These are phyloP conservation scores for Myxozyma melibiosi DNA, from an alignment of 805 yeast genomes.

Conservation along the genomic window DNA sequence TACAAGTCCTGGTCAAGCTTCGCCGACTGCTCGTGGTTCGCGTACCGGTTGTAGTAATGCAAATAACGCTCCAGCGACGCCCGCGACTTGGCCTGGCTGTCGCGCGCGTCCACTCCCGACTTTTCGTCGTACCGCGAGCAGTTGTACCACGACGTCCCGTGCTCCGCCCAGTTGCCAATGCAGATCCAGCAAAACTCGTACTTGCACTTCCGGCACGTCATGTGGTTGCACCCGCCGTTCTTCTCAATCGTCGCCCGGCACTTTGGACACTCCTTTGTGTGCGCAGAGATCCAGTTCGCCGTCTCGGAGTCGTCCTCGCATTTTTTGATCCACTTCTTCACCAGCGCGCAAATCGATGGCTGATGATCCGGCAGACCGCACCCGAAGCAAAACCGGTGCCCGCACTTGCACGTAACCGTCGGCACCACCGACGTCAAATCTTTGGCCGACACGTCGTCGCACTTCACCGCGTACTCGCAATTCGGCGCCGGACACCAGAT, in stretches of 20 bases:
- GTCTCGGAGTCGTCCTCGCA: conserved; percentile 89
- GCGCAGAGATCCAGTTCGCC: conserved; percentile 78
- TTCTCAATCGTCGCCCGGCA: conserved; percentile 83
- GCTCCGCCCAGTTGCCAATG: conserved; percentile 70
- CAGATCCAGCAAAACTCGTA: conserved; percentile 95
- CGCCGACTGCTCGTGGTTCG: conserved; percentile 75
- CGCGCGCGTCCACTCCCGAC: conserved; percentile 46
- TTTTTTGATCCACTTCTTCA: conserved; percentile 71
- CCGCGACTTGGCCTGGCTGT: conserved; percentile 49
- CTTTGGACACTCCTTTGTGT: conserved; percentile 84
- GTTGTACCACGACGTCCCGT: conserved; percentile 63
- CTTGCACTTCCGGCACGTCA: conserved; percentile 79
- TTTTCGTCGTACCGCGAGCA: conserved; percentile 63
- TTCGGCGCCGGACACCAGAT: conserved; percentile 88
- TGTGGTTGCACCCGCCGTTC: conserved; percentile 96
- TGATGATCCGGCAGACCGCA: conserved; percentile 78
- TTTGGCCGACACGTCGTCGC: conserved; percentile 33
- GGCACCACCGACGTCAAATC: conserved; percentile 52
- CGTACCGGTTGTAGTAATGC: conserved; percentile 72
- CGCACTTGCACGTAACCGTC: conserved; percentile 64
- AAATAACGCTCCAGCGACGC: conserved; percentile 64
- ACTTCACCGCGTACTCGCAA: conserved; percentile 61
- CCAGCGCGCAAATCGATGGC: conserved; percentile 79
- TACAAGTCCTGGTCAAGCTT: conserved; percentile 68
- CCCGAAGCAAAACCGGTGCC: conserved; percentile 74